Evolutionary conservation across 805 yeast species (phyloP), one percentile per base, ranked within the genome.

Genomic region (Candida silvatica): DNA sequence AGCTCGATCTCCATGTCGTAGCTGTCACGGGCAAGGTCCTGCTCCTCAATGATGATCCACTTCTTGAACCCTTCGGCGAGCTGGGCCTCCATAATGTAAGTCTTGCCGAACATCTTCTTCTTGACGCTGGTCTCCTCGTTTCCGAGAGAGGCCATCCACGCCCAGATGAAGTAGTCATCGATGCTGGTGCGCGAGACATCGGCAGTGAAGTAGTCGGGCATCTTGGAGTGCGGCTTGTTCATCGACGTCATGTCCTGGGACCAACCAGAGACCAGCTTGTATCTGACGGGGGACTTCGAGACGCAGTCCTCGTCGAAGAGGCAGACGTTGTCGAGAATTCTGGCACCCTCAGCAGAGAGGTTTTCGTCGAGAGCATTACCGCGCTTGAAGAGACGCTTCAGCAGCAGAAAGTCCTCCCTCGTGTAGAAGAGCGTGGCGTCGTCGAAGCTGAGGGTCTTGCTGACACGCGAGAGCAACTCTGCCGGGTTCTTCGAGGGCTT

Each of bases 101-200:
- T 77, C 44, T 92, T 69, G 7, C 95, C 95, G 61, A 86, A 86
- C 2, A 79, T 55, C 22, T 70, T 69, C 53, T 81, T 81, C 45
- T 76, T 75, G 17, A 63, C 56, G 22, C 69, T 64, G 0, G 86
- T 73, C 49, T 83, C 81, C 51, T 86, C 95, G 22, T 77, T 67
- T 0, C 84, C 84, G 17, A 85, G 52, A 2, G 86, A 71, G 1
- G 87, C 74, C 49, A 85, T 63, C 95, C 95, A 86, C 1, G 95
- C 73, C 95, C 95, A 86, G 20, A 85, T 83, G 49, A 79, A 86
- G 54, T 81, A 86, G 54, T 86, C 95, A 54, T 84, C 94, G 15
- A 86, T 74, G 5, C 83, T 69, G 1, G 82, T 79, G 39, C 82
- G 69, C 6, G 72, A 61, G 7, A 83, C 66, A n/a, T 52, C 49